Percentiles rank a stretch among this genome's conserved stretches.
These are phyloP conservation scores for Wickerhamia fluorescens DNA, from an alignment of 805 yeast genomes.

Conservation along the genomic window DNA sequence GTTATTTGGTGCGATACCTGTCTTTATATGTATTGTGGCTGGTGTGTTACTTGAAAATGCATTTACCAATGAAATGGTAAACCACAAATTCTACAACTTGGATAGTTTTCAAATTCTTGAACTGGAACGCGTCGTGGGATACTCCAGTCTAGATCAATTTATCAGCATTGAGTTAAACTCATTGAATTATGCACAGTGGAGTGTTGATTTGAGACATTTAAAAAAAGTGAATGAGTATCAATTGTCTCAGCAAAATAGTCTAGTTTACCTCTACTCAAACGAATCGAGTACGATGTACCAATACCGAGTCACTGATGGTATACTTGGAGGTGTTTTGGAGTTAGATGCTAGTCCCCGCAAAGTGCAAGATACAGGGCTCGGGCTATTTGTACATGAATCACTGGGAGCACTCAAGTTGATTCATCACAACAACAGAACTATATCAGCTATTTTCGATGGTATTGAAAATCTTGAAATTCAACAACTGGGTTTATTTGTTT, in stretches of 20 bases:
- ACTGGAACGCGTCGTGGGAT: conserved; percentile 15
- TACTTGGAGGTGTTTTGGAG: conserved; percentile 5
- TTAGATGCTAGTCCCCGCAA: conserved; percentile 6
- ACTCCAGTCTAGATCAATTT: conserved; percentile 9
- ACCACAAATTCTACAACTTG: conserved; percentile 13
- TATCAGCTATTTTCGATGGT: conserved; percentile 9
- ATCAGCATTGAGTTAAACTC: conserved; percentile 6
- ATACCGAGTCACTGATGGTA: conserved; percentile 9
- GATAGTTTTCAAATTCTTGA: conserved; percentile 3
- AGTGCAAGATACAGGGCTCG: conserved; percentile 6
- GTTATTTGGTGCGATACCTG: no score
- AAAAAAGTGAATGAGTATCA: no score
- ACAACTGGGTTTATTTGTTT: conserved; percentile 1
- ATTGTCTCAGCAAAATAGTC: no score
- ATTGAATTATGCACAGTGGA: conserved; percentile 9
- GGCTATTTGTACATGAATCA: no score
- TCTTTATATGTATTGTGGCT: conserved; percentile 4
- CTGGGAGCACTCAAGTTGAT: no score
- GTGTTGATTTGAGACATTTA: conserved; percentile 11
- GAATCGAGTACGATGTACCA: conserved; percentile 6
- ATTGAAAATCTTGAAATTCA: conserved; percentile 4
- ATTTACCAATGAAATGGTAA: conserved; percentile 49
- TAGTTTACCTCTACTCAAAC: conserved; percentile 11
- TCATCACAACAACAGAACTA: conserved; percentile 2
- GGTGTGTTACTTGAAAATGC: conserved; percentile 44